Evolutionary conservation across 805 yeast species (phyloP).

Genomic region (Teunomyces gatunensis): DNA sequence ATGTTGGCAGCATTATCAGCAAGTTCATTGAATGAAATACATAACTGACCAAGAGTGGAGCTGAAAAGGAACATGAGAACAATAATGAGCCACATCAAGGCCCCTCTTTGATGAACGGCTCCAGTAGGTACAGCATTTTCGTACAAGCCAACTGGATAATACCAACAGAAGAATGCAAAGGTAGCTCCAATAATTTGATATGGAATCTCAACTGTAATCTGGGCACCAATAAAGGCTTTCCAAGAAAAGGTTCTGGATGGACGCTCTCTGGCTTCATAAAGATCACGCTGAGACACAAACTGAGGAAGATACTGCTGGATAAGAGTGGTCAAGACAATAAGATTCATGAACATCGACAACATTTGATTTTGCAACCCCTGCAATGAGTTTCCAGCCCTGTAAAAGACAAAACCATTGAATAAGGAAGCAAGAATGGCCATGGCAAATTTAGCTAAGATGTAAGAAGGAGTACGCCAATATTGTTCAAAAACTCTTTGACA

Average conservation of each 20-base stretch:
- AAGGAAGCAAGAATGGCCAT: constrained; percentile 11
- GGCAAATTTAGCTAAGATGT: constrained; percentile 14
- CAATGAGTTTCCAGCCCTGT: constrained; percentile 14
- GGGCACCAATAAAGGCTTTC: constrained; percentile 61
- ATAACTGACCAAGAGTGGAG: constrained; percentile 23
- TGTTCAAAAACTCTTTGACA: constrained; percentile 13
- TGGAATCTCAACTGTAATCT: constrained; percentile 63
- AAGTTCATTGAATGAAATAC: constrained; percentile 19
- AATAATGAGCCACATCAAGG: constrained; percentile 32
- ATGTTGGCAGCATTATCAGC: constrained; percentile 26
- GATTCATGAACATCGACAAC: constrained; percentile 70
- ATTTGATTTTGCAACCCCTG: constrained; percentile 56
- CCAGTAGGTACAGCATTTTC: constrained; percentile 18
- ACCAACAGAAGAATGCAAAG: constrained; percentile 16
- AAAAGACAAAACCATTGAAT: constrained; percentile 16
- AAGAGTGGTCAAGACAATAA: constrained; percentile 53
- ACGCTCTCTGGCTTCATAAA: constrained; percentile 70
- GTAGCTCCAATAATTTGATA: constrained; percentile 56
- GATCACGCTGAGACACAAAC: constrained; percentile 53
- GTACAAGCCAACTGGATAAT: constrained; percentile 24
- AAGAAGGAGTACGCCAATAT: constrained; percentile 32
- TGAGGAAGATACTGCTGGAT: constrained; percentile 63
- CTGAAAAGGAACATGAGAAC: constrained; percentile 16
- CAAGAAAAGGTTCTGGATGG: constrained; percentile 73
- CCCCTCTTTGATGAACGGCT: constrained; percentile 29